A percentile compares a stretch with the other conserved stretches of the same genome.
Evolutionary conservation across 345 rosid genomes (phyloP).

Genomic region (Euphorbia lathyris): DNA sequence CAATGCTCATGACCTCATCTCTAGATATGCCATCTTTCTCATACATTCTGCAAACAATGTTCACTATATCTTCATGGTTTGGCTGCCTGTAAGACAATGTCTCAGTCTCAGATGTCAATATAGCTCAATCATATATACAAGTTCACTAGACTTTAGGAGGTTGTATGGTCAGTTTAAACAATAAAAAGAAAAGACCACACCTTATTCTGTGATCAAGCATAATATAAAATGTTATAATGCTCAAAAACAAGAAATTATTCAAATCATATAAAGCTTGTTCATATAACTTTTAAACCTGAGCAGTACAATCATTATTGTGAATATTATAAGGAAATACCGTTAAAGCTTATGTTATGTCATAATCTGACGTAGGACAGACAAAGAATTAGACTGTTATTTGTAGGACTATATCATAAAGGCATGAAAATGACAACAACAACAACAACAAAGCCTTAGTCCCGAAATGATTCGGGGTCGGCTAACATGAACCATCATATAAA

Average conservation of each 20-base stretch:
- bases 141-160: neutral
- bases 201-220: neutral
- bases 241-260: neutral
- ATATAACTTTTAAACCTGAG: neutral
- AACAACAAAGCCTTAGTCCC: no score
- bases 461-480: no score
- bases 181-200: neutral
- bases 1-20: slow-evolving; percentile 61
- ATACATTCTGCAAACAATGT: slow-evolving; percentile 83
- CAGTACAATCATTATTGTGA: neutral
- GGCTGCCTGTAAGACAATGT: slow-evolving; percentile 72
- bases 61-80: slow-evolving; percentile 71
- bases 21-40: slow-evolving; percentile 77
- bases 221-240: neutral
- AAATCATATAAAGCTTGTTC: neutral
- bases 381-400: no score
- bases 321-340: neutral
- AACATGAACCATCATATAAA: no score
- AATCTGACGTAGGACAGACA: neutral
- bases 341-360: no score
- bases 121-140: slow-evolving; percentile 7
- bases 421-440: neutral
- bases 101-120: slow-evolving; percentile 10
- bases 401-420: neutral
- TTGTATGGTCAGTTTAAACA: neutral